Evolutionary conservation across 805 yeast genomes (phyloP).

Genomic region (Wickerhamiella nectarea): DNA sequence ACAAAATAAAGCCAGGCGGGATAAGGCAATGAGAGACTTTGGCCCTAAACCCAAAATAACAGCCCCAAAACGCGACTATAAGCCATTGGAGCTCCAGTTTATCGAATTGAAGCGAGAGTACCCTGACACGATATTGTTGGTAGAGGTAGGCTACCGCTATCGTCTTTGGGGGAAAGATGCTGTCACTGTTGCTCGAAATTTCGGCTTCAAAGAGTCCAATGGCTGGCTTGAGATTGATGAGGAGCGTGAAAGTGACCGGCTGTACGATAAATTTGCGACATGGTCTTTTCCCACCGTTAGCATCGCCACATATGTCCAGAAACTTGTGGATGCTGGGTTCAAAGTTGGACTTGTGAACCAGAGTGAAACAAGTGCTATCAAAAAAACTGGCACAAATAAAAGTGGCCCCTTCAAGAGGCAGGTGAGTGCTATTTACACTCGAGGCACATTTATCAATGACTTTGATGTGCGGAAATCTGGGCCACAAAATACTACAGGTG

Average conservation of each 20-base stretch:
- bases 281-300: conserved; percentile 74
- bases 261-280: conserved; percentile 54
- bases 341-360: conserved; percentile 85
- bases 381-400: conserved; percentile 39
- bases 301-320: conserved; percentile 60
- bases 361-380: conserved; percentile 64
- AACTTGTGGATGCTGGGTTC: conserved; percentile 54
- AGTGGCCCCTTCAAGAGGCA: conserved; percentile 51
- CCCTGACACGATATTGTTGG: conserved; percentile 55
- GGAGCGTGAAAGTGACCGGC: conserved; percentile 35
- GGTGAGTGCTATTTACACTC: conserved; percentile 60
- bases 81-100: conserved; percentile 75
- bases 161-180: conserved; percentile 84
- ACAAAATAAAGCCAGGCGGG: conserved; percentile 1
- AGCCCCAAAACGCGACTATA: conserved; percentile 19
- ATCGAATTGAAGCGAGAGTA: conserved; percentile 47
- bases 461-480: conserved; percentile 18
- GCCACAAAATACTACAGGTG: conserved; percentile 15
- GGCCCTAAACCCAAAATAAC: conserved; percentile 4
- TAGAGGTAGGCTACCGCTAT: conserved; percentile 88
- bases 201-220: conserved; percentile 45
- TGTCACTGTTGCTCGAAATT: conserved; percentile 42
- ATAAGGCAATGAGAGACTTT: background rate
- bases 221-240: conserved; percentile 48
- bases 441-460: conserved; percentile 69